These are phyloP conservation scores for Globisporangium nagaii DNA, from an alignment of 352 stramenopile species.

Conservation along the genomic window DNA sequence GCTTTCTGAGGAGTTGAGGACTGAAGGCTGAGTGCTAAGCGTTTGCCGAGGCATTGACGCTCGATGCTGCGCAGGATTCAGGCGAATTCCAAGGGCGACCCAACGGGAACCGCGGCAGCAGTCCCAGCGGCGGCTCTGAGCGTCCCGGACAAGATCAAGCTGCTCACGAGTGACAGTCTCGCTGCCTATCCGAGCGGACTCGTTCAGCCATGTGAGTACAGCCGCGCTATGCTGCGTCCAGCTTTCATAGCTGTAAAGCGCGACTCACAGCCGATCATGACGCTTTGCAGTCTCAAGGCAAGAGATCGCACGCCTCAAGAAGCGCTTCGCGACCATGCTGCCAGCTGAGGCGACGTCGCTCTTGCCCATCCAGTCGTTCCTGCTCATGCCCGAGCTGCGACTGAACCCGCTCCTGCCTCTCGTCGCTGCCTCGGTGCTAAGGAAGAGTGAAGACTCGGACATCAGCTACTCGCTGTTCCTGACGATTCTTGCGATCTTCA, in stretches of 20 bases:
- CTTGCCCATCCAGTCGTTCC: background rate
- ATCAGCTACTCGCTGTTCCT: conserved; percentile 26
- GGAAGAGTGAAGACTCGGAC: background rate
- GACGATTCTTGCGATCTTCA: conserved; percentile 28
- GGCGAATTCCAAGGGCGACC: background rate
- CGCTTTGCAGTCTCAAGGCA: conserved; percentile 28
- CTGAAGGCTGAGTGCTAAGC: too few species aligned
- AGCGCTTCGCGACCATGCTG: conserved; percentile 29
- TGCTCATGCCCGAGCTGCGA: conserved; percentile 35
- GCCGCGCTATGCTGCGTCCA: background rate
- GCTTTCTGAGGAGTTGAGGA: too few species aligned
- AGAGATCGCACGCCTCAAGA: conserved; percentile 34
- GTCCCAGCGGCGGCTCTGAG: conserved; percentile 5
- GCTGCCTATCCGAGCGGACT: conserved; percentile 16
- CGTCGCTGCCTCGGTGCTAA: conserved; percentile 10
- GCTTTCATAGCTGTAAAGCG: background rate
- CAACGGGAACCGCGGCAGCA: too few species aligned
- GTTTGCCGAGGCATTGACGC: too few species aligned
- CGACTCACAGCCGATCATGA: background rate
- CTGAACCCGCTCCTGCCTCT: conserved; percentile 16
- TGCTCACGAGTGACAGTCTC: conserved; percentile 12
- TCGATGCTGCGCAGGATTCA: background rate
- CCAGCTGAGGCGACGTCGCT: conserved; percentile 10
- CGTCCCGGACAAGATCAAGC: conserved; percentile 12
- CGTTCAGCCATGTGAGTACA: conserved; percentile 30